A percentile compares a stretch with the other conserved stretches of the same genome.
Conservation (phyloP, 2,329 filamentous ascomycete genomes). For the Cercospora sp. region DNA sequence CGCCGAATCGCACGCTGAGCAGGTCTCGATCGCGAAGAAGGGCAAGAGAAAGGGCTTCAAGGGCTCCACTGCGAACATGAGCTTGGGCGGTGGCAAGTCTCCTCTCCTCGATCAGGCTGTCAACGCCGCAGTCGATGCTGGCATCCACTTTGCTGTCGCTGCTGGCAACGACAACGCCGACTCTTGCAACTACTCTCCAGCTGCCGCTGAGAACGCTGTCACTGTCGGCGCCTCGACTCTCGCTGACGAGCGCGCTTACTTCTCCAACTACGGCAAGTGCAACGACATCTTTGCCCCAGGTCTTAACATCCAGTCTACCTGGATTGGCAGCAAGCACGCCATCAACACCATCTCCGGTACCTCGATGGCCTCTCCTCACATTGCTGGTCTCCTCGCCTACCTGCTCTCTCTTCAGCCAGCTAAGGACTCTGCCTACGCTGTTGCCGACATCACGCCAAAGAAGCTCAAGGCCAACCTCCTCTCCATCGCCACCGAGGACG, state of each 20-base stretch:
- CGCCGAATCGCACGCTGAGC: slow-evolving; percentile 73
- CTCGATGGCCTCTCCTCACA: slow-evolving; percentile 97
- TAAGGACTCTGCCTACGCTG: slow-evolving; percentile 84
- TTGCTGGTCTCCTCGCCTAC: slow-evolving; percentile 95
- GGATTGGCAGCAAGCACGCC: slow-evolving; percentile 94
- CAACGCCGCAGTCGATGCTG: slow-evolving; percentile 86
- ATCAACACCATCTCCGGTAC: slow-evolving; percentile 99
- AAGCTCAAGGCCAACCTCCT: slow-evolving; percentile 91
- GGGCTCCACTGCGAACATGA: slow-evolving; percentile 99
- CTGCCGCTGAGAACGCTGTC: slow-evolving; percentile 84
- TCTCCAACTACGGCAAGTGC: slow-evolving; percentile 99
- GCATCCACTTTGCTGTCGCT: slow-evolving; percentile 96
- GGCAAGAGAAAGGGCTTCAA: slow-evolving; percentile 96
- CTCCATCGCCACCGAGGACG: slow-evolving; percentile 73
- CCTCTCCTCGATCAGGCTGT: slow-evolving; percentile 86
- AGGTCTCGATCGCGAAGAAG: slow-evolving; percentile 75
- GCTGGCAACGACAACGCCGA: slow-evolving; percentile 97
- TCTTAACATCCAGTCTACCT: slow-evolving; percentile 94
- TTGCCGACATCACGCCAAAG: slow-evolving; percentile 85
- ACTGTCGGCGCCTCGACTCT: slow-evolving; percentile 95
- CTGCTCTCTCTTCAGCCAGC: slow-evolving; percentile 93
- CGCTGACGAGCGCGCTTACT: slow-evolving; percentile 95
- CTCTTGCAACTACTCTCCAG: slow-evolving; percentile 98
- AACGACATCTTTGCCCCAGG: slow-evolving; percentile 95
- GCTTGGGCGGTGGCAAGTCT: slow-evolving; percentile 95